Evolutionary conservation across 2,329 filamentous ascomycete species (phyloP).

Genomic region (Alternaria gaisen): DNA sequence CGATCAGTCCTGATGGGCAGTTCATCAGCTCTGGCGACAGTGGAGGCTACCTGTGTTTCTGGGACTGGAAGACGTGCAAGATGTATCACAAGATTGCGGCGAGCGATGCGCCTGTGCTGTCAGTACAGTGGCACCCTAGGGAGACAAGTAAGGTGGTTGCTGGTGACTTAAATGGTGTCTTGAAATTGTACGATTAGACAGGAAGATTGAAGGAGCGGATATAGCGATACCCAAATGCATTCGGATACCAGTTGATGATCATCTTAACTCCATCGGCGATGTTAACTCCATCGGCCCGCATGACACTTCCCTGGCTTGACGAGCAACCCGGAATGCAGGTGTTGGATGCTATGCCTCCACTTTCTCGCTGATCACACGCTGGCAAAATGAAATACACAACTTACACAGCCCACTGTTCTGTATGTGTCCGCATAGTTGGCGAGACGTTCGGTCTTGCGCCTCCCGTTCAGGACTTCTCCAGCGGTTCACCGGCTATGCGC

Average conservation of each 20-base stretch:
- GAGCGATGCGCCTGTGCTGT: conserved; percentile 82
- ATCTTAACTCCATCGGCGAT: neutral
- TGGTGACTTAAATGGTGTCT: conserved; percentile 85
- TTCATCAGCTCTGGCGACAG: conserved; percentile 89
- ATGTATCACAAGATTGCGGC: conserved; percentile 97
- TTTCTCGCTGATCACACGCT: neutral
- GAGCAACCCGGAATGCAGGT: neutral
- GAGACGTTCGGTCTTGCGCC: neutral
- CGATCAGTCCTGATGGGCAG: conserved; percentile 88
- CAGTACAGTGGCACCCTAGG: conserved; percentile 94
- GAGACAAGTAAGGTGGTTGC: conserved; percentile 94
- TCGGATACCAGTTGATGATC: neutral
- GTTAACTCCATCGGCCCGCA: too few species aligned
- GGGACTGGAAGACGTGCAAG: conserved; percentile 99
- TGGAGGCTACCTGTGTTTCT: conserved; percentile 91
- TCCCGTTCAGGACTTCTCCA: neutral
- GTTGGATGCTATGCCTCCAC: neutral
- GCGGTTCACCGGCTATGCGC: conserved; percentile 14
- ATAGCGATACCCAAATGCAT: conserved; percentile 36
- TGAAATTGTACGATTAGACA: conserved; percentile 88
- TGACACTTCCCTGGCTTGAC: neutral
- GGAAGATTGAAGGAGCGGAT: conserved; percentile 2
- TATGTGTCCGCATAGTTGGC: neutral
- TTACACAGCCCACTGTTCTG: neutral
- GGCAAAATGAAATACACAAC: neutral